Evolutionary conservation across 176 grass and related monocot species (phyloP).

Genomic region (Triticum urartu): DNA sequence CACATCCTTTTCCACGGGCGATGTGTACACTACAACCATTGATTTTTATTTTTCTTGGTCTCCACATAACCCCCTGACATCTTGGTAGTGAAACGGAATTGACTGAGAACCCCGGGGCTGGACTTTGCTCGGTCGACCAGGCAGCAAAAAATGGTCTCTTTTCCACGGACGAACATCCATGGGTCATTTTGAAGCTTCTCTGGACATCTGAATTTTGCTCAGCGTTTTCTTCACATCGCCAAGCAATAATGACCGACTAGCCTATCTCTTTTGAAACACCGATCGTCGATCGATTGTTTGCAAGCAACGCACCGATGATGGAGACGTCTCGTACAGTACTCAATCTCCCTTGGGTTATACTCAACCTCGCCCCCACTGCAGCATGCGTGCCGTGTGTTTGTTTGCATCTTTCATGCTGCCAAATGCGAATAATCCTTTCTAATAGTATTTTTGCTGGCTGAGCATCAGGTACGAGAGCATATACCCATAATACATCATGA

Average conservation of each 20-base stretch:
- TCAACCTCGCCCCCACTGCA: neutral
- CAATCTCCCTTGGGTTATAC: no score
- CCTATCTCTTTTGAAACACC: no score
- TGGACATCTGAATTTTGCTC: no score
- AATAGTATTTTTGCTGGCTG: neutral
- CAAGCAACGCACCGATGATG: neutral
- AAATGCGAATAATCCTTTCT: no score
- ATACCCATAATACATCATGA: neutral
- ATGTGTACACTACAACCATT: neutral
- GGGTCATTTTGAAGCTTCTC: neutral
- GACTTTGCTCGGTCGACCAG: neutral
- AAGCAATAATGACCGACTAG: no score
- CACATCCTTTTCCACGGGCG: neutral
- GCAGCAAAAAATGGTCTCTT: no score
- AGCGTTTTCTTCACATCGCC: no score
- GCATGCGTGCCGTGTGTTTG: neutral
- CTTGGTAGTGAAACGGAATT: no score
- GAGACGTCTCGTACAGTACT: no score
- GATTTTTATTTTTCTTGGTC: neutral
- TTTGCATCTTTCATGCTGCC: neutral
- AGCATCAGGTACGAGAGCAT: neutral
- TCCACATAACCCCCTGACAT: neutral
- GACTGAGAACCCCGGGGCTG: neutral
- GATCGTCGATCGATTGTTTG: neutral
- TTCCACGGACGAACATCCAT: neutral